Percentiles rank a stretch among this genome's conserved stretches.
Conservation (phyloP, 345 rosid genomes). For the Hibiscus mutabilis region DNA sequence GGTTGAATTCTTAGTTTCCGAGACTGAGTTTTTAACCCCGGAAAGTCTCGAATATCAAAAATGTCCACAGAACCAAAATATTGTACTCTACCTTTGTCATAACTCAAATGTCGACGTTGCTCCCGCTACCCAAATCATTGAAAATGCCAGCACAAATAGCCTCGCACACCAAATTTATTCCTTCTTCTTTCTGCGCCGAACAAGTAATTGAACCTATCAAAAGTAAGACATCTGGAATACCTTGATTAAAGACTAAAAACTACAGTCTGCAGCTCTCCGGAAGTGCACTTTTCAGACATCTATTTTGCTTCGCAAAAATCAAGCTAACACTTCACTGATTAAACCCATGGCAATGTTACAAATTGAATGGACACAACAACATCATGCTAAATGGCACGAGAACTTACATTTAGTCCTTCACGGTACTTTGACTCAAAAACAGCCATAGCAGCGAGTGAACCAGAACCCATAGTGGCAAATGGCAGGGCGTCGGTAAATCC, state of each 20-base stretch:
- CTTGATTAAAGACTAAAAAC: neutral
- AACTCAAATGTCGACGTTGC: neutral
- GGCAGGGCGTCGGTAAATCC: conserved; percentile 77
- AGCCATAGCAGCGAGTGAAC: conserved; percentile 83
- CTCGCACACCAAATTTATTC: conserved; percentile 52
- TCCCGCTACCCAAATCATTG: conserved; percentile 17
- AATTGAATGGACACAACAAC: no score
- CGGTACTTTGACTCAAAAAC: conserved; percentile 65
- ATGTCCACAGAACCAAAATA: neutral
- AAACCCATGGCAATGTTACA: neutral
- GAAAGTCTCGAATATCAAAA: neutral
- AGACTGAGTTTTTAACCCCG: neutral
- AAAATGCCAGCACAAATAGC: conserved; percentile 74
- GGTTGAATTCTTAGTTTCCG: neutral
- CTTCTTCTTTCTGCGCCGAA: conserved; percentile 57
- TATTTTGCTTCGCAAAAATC: neutral
- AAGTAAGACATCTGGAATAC: neutral
- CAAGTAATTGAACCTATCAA: neutral
- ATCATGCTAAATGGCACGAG: neutral
- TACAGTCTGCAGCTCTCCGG: neutral
- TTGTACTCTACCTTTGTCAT: neutral
- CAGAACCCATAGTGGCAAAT: conserved; percentile 82
- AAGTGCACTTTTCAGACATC: neutral
- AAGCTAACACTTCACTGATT: neutral
- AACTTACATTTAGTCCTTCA: conserved; percentile 70